These are phyloP conservation scores for Malus hybrid DNA, from an alignment of 331 rosid genomes.

Conservation along the genomic window DNA sequence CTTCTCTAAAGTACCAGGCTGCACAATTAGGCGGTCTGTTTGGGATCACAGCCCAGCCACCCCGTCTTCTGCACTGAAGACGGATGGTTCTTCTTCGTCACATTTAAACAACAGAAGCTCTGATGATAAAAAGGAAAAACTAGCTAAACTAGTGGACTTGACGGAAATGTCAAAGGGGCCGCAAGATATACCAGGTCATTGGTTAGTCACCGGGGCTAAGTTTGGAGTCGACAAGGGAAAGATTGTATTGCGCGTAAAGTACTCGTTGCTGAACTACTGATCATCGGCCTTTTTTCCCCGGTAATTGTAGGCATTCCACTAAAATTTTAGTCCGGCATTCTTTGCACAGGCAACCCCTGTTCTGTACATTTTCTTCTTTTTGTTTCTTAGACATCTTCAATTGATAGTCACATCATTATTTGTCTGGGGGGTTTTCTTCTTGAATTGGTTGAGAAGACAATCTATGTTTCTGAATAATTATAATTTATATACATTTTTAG, in stretches of 20 bases:
- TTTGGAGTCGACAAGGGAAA: conserved; percentile 95
- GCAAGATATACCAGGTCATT: conserved; percentile 95
- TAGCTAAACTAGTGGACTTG: conserved; percentile 74
- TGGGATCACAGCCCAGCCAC: conserved; percentile 95
- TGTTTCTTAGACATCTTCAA: conserved; percentile 24
- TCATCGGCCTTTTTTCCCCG: conserved; percentile 9
- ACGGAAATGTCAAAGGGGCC: conserved; percentile 97
- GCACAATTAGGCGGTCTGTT: conserved; percentile 89
- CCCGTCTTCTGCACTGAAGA: conserved; percentile 29
- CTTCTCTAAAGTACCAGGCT: conserved; percentile 90
- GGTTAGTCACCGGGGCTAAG: conserved; percentile 99
- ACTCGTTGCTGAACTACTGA: conserved; percentile 91
- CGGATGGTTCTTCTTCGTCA: conserved; percentile 78
- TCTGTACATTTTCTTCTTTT: conserved; percentile 45
- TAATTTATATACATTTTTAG: background rate
- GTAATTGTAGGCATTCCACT: conserved; percentile 24
- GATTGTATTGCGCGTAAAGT: conserved; percentile 77
- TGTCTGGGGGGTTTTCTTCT: conserved; percentile 21
- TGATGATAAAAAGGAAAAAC: conserved; percentile 80
- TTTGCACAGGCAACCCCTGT: conserved; percentile 65
- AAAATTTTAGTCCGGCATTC: conserved; percentile 56
- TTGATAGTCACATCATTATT: conserved; percentile 27
- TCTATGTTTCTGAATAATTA: conserved; percentile 2
- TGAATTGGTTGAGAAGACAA: conserved; percentile 8
- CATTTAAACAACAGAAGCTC: conserved; percentile 37